Conservation (phyloP, 805 yeast species). For the Saturnispora serradocipensis region DNA sequence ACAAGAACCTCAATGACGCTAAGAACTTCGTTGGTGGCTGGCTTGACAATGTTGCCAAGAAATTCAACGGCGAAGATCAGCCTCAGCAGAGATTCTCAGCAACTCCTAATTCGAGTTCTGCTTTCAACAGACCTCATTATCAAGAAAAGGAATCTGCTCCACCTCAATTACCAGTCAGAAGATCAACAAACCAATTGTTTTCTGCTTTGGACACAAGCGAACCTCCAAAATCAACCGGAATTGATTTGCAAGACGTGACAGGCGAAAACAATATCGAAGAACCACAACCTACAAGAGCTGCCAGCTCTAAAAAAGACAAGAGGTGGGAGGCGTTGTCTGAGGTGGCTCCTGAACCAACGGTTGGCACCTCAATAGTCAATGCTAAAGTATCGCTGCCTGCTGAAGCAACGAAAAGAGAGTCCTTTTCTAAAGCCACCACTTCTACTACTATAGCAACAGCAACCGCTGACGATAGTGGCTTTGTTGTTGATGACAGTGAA, state of each 20-base stretch:
- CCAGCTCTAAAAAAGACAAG: constrained; percentile 16
- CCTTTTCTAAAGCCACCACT: background rate
- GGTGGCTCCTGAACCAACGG: constrained; percentile 32
- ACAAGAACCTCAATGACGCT: constrained; percentile 75
- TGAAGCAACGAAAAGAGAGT: background rate
- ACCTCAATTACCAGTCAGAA: constrained; percentile 7
- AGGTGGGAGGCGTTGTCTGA: constrained; percentile 38
- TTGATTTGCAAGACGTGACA: constrained; percentile 3
- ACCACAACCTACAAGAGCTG: background rate
- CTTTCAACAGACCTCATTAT: background rate
- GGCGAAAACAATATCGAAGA: background rate
- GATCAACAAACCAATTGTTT: constrained; percentile 13
- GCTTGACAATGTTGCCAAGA: constrained; percentile 61
- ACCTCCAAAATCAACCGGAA: background rate
- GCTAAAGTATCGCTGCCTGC: background rate
- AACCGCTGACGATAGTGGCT: constrained; percentile 33
- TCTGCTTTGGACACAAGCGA: constrained; percentile 1
- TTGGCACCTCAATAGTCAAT: constrained; percentile 3
- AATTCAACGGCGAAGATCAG: constrained; percentile 22
- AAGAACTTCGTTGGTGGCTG: constrained; percentile 66
- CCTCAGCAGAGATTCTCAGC: background rate
- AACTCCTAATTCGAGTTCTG: background rate
- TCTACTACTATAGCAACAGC: background rate
- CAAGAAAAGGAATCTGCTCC: constrained; percentile 1
- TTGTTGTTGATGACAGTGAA: constrained; percentile 43